Evolutionary conservation across 441 rosid species (phyloP), one percentile per base, ranked within the genome.

Genomic region (Pelargonium fulgidum): DNA sequence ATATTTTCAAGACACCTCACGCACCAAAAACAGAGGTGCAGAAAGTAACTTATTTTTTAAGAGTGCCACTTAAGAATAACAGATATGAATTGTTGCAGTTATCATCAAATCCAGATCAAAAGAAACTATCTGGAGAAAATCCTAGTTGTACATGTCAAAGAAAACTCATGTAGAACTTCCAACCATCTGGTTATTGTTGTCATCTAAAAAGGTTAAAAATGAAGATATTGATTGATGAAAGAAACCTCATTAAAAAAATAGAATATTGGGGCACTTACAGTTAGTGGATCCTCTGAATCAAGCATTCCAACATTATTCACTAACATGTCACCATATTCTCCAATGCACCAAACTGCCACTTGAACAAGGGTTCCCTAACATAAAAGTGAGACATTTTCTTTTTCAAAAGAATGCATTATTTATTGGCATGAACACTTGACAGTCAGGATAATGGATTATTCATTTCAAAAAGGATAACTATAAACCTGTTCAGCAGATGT

Each of bases 321-420:
- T 86, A 95, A 80, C 85, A 95, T 56, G 80, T 95, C 99, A 73
- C 98, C 99, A 79, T 92, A 95, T 82, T 95, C 99, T 75, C 99
- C 99, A 66, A 95, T 83, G 86, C 98, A 95, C 99, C 99, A 95
- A 71, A 90, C 85, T 41, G 97, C 97, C 76, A 90, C 96, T 74
- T 92, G 93, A 77, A 88, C 93, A 82, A 95, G 97, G 72, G 83
- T 85, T 86, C 90, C 98, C 98, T 92, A 80, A 66, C 70, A 69
- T 59, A 70, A 72, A 65, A 69, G 63, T 65, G 72, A 78, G 14
- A 36, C 61, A 72, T 72, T 39, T 29, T 5, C 4, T 64, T 59
- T 54, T 54, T 69, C 56, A 70, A 44, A 20, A 36, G 42, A 39
- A 39, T 39, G 42, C 42, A 0, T 39, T 39, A 39, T 39, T 39